Base-by-base conservation (phyloP, 208 protist species). In the Borovskyia barvae region DNA sequence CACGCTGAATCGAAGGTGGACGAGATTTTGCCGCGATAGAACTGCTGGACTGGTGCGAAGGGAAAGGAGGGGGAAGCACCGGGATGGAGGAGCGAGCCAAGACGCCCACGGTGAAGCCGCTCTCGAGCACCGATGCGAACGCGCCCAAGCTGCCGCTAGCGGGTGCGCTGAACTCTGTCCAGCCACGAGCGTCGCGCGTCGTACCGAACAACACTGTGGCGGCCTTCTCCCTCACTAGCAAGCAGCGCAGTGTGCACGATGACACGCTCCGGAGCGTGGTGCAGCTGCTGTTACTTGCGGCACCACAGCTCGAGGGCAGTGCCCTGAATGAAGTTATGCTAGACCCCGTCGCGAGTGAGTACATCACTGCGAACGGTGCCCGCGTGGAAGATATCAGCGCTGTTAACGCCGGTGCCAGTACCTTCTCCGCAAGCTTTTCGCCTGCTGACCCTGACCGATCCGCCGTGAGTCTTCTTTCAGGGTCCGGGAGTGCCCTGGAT, bases 331-430 rank as follows among this genome's bases (percentile, higher is more conserved):
- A 58, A 0, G 64, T 37, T 5, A 63, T 71, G 64, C 41, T 37
- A 17, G 64, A 71, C 24, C n/a, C 39, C 0, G 33, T 52, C 15
- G 64, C 64, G 24, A 71, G 29, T 14, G 64, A 71, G 49, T 71
- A 52, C 15, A 59, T 71, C 3, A 46, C 50, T n/a, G 46, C 64
- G 7, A 43, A 19, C 25, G 59, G 26, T 39, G 26, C 29, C 12
- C 64, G 59, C 19, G 55, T 30, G 15, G 64, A 63, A n/a, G 48
- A 51, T 22, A 39, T 17, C n/a, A 52, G 0, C 30, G 37, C n/a
- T 0, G 52, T 24, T 56, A 33, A 28, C 28, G 2, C 53, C 26
- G n/a, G 6, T 0, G 12, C 17, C n/a, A 57, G 32, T 33, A 17
- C 14, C 24, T 60, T 55, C 5, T 30, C 11, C 0, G 33, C 25